Evolutionary conservation across 306 rosid genomes (phyloP), one percentile per base, ranked within the genome.

Genomic region (Crataegus laevigata): DNA sequence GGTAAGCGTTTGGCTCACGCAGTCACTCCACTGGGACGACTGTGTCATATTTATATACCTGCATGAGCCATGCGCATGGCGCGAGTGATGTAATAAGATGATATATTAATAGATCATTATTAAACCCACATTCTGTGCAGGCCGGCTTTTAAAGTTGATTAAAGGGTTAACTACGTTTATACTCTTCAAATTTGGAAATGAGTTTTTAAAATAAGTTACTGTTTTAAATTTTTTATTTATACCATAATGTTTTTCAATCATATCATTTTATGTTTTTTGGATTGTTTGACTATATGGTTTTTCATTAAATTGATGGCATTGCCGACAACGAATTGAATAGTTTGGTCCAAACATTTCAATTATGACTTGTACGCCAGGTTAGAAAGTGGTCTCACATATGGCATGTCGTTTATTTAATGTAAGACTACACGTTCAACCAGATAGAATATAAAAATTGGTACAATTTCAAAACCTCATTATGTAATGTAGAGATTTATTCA

Each of bases 11-110:
- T 61, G 69, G 69, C 43, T 73, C 17, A 62, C 66, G 68, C 76
- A 59, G 17, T 11, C 28, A 26, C 38, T 38, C 54, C 54, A 17
- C 54, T 0, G 22, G 30, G 14, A 36, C 40, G 40, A 36, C 40
- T 36, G 40, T 2, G 29, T 73, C 13, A 12, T 29, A 52, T 55
- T 70, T 62, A 38, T 55, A 58, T 28, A 74, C 69, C 72, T 83
- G 83, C 83, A 75, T 71, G 85, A 77, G 79, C 80, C 83, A 83
- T 77, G 92, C 77, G 80, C 81, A 78, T 84, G 85, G 60, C 17
- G 36, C 38, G 26, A 66, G 57, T 57, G 36, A 72, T 29, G 22
- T 66, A 47, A 50, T 32, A 55, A 58, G 43, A 42, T 43, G 70
- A 50, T 64, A 71, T n/a, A 63, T 50, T 12, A 69, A 10, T 18